A percentile compares a stretch with the other conserved stretches of the same genome.
Evolutionary conservation across 2,329 filamentous ascomycete species (phyloP).

Genomic region (Penicillium sp.): DNA sequence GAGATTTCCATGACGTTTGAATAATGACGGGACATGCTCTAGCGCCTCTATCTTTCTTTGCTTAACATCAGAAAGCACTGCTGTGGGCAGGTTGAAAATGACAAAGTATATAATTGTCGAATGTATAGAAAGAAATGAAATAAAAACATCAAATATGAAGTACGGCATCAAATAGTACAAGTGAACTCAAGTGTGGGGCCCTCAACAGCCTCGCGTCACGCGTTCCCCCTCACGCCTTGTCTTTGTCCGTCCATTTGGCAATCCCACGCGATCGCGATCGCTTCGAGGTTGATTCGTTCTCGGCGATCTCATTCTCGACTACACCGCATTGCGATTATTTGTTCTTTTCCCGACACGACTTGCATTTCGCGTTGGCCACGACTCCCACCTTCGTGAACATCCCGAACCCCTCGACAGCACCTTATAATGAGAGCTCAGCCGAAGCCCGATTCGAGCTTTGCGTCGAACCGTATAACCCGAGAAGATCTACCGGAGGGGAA

Average conservation of each 20-base stretch:
- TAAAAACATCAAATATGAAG: neutral
- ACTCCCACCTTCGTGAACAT: neutral
- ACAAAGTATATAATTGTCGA: constrained; percentile 3
- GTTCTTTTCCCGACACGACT: neutral
- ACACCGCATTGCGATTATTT: neutral
- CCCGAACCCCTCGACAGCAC: neutral
- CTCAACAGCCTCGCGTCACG: constrained; percentile 21
- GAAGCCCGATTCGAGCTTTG: constrained; percentile 29
- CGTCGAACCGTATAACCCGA: constrained; percentile 23
- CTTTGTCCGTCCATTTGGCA: neutral
- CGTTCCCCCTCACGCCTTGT: constrained; percentile 19
- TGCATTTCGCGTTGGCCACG: constrained; percentile 1
- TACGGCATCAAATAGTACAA: neutral
- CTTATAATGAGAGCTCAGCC: constrained; percentile 19
- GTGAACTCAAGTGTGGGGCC: constrained; percentile 10
- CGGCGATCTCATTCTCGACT: neutral
- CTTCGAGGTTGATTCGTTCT: neutral
- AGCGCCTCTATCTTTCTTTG: neutral
- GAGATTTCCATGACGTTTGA: constrained; percentile 83
- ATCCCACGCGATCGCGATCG: neutral
- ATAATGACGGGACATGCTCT: constrained; percentile 38
- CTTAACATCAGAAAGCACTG: constrained; percentile 1
- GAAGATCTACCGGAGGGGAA: constrained; percentile 6
- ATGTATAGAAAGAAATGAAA: constrained; percentile 9
- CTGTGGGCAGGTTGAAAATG: constrained; percentile 1